Evolutionary conservation across 23 red algal species (phyloP), one percentile per base, ranked within the genome.

Genomic region (Chondrus crispus): DNA sequence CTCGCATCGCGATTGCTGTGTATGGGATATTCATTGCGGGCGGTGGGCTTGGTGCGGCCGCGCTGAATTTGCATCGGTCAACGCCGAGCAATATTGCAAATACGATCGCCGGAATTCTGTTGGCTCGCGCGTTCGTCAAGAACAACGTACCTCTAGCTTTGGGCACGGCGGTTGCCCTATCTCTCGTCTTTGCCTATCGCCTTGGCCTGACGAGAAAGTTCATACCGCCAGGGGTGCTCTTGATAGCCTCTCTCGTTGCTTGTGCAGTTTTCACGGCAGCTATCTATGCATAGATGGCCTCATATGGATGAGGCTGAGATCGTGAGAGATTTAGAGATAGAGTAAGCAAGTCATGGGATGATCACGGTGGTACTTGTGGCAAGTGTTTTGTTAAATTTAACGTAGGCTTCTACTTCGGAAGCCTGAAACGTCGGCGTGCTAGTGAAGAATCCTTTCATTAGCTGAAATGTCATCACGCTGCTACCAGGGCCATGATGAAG

Each of bases 131-230:
- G 26, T 98, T 85, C 76, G 66, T 62, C 52, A 80, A 80, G 47
- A 69, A 91, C 10, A 93, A 80, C 48, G 51, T 95, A 28, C 72
- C 93, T 13, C 24, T 89, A 20, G 96, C 96, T 5, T 63, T 98
- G 24, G 92, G 47, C 2, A 87, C 93, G 16, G 82, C 96, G 12
- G 16, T 85, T 22, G 96, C 72, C 2, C 73, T 98, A 13, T 72
- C 76, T 11, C 81, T 57, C 1, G 96, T 98, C 5, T 98, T 95
- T 84, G 88, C 87, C 5, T 40, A 95, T 29, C 92, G 96, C 37
- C 93, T 93, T 55, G 84, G 84, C 9, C 95, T 95, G 82, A 92
- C 92, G 30, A 95, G 90, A 57, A 95, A 95, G 92, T 50, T 98
- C 36, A 93, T 98, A 88, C 96, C 96, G 12, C 63, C 96, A 2